These are phyloP conservation scores for Penicillium manginii DNA, from an alignment of 495 filamentous ascomycete genomes.

Conservation along the genomic window DNA sequence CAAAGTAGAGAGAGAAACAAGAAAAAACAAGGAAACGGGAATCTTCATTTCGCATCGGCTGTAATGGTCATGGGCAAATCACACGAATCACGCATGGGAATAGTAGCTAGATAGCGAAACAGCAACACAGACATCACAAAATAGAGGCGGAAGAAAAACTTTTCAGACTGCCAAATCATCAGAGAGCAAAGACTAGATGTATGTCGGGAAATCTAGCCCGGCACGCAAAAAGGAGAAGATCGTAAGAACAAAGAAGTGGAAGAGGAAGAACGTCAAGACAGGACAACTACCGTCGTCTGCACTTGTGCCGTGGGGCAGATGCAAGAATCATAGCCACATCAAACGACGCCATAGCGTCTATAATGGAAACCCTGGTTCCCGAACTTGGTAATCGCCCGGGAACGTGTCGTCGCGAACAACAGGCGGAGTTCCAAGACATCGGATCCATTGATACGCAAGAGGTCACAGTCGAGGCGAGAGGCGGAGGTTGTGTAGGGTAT, in stretches of 20 bases:
- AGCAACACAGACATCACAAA: conserved; percentile 22
- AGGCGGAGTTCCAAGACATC: conserved; percentile 1
- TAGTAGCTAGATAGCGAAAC: conserved; percentile 41
- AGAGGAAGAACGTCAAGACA: conserved; percentile 22
- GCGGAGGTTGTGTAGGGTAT: conserved; percentile 43
- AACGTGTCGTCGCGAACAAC: neutral
- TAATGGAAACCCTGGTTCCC: neutral
- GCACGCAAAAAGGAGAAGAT: conserved; percentile 28
- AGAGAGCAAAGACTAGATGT: conserved; percentile 43
- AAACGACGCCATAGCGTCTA: conserved; percentile 5
- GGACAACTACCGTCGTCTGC: conserved; percentile 27
- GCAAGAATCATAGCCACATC: conserved; percentile 23
- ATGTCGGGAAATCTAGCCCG: conserved; percentile 38
- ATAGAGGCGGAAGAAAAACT: conserved; percentile 37
- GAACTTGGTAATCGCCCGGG: neutral
- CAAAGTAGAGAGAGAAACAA: conserved; percentile 17
- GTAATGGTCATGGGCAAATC: conserved; percentile 47
- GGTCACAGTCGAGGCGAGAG: conserved; percentile 21
- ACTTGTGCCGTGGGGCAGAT: conserved; percentile 12
- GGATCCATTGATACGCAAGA: conserved; percentile 9
- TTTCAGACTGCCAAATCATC: conserved; percentile 49
- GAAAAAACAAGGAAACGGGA: conserved; percentile 27
- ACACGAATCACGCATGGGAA: conserved; percentile 44
- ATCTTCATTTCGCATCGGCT: conserved; percentile 45
- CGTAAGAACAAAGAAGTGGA: conserved; percentile 27